phyloP scores from a whole-genome alignment of 768 basidiomycete species.

The Hygrophoropsis aurantiaca region DNA sequence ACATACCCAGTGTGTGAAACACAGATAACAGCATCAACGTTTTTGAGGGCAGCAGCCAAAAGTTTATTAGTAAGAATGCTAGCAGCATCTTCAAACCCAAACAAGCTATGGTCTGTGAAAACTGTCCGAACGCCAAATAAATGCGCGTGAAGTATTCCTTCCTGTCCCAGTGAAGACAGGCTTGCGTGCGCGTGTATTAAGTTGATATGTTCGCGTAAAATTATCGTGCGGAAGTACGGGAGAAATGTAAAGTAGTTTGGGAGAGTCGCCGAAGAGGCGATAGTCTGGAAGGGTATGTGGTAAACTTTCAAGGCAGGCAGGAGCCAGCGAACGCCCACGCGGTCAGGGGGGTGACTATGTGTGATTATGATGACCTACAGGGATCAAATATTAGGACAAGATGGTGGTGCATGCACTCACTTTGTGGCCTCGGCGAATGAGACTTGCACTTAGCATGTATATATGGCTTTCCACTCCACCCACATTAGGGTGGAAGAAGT shows the following conservation, averaged over 20 bases:
- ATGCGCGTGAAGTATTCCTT: constrained; percentile 88
- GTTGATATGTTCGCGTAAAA: constrained; percentile 82
- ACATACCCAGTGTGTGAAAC: constrained; percentile 94
- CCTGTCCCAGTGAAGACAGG: constrained; percentile 87
- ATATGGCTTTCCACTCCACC: constrained; percentile 98
- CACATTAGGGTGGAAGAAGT: constrained; percentile 93
- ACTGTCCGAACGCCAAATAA: constrained; percentile 86
- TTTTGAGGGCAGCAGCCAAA: constrained; percentile 78
- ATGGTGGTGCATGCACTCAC: constrained; percentile 35
- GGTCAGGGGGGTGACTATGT: constrained; percentile 83
- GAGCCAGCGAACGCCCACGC: constrained; percentile 89
- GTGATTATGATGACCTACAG: constrained; percentile 89
- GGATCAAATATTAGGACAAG: background rate
- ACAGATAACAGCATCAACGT: constrained; percentile 93
- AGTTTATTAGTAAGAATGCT: constrained; percentile 98
- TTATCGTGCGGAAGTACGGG: constrained; percentile 87
- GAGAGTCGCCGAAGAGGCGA: constrained; percentile 89
- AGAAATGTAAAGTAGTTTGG: constrained; percentile 93
- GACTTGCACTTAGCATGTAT: constrained; percentile 84
- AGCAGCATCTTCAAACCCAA: constrained; percentile 96
- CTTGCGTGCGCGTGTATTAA: constrained; percentile 92
- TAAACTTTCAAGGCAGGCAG: constrained; percentile 89
- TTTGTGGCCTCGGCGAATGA: constrained; percentile 83
- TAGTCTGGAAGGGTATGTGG: constrained; percentile 86
- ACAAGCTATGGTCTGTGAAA: constrained; percentile 96